phyloP scores from a whole-genome alignment of 495 filamentous ascomycete species.

The Annulohypoxylon moriforme region DNA sequence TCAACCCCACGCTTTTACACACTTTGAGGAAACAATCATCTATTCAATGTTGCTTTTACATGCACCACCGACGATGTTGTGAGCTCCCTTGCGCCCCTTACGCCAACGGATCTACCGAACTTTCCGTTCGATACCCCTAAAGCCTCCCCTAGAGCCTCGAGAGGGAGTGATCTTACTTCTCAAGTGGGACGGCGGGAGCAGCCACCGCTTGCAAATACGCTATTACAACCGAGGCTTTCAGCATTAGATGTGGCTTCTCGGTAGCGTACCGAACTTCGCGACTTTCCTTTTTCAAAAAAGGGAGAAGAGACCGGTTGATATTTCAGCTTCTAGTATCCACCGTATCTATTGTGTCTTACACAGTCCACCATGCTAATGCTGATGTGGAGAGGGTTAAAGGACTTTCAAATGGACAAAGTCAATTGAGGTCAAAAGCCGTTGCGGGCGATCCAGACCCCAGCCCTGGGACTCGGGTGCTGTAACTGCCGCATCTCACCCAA shows the following conservation, averaged over 20 bases:
- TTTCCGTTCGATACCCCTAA: conserved; percentile 4
- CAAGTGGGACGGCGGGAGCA: conserved; percentile 13
- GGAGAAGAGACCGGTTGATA: conserved; percentile 22
- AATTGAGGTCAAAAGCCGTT: conserved; percentile 8
- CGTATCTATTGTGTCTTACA: not conserved
- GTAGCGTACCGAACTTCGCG: conserved; percentile 11
- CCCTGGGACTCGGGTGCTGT: not conserved
- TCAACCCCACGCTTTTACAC: conserved; percentile 27
- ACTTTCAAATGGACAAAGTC: not conserved
- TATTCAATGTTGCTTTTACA: conserved; percentile 31
- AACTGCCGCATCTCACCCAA: not conserved
- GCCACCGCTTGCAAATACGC: conserved; percentile 11
- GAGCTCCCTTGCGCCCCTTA: conserved; percentile 29
- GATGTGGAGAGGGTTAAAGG: conserved; percentile 13
- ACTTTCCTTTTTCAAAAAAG: conserved; percentile 25
- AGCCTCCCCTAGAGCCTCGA: not conserved
- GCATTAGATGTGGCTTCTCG: conserved; percentile 20
- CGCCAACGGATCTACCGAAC: conserved; percentile 1
- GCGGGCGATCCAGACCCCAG: conserved; percentile 15
- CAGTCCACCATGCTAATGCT: conserved; percentile 20
- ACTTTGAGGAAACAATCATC: conserved; percentile 8
- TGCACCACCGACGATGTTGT: not conserved
- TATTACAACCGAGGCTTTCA: conserved; percentile 16
- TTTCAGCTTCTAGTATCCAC: not conserved
- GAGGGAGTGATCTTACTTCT: conserved; percentile 7